phyloP scores from a whole-genome alignment of 2,329 filamentous ascomycete genomes.

The Fusarium camptoceras region DNA sequence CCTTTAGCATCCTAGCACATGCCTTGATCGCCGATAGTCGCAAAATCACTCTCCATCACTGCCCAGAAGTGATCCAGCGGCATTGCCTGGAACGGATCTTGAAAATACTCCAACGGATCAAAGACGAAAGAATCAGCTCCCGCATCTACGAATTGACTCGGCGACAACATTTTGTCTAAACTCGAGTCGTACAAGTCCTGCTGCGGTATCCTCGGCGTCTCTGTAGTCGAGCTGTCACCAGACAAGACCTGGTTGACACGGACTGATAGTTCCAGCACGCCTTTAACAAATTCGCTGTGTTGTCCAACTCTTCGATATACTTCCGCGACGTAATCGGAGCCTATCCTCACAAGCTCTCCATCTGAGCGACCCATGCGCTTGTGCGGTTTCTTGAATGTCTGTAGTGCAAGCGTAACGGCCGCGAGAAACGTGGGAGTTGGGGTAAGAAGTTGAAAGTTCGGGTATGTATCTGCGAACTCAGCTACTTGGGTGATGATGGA shows the following conservation, averaged over 20 bases:
- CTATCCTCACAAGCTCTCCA: conserved; percentile 35
- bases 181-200: conserved; percentile 1
- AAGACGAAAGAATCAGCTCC: conserved; percentile 18
- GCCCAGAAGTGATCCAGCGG: conserved; percentile 43
- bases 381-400: conserved; percentile 41
- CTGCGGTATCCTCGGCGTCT: conserved; percentile 10
- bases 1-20: background rate
- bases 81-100: conserved; percentile 42
- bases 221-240: conserved; percentile 3
- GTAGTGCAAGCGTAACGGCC: conserved; percentile 32
- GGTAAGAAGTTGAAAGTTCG: conserved; percentile 30
- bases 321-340: conserved; percentile 28
- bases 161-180: conserved; percentile 9
- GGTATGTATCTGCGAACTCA: conserved; percentile 33
- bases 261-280: conserved; percentile 24
- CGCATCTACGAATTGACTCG: background rate
- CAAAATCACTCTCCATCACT: conserved; percentile 41
- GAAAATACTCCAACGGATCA: conserved; percentile 34
- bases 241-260: conserved; percentile 35
- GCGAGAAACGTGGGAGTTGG: conserved; percentile 33
- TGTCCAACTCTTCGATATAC: conserved; percentile 30
- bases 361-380: conserved; percentile 42
- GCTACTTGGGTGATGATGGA: conserved; percentile 37
- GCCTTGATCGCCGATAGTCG: conserved; percentile 20
- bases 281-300: conserved; percentile 30